Evolutionary conservation across 768 basidiomycete species (phyloP).

Genomic region (Phaeotremella fagi): DNA sequence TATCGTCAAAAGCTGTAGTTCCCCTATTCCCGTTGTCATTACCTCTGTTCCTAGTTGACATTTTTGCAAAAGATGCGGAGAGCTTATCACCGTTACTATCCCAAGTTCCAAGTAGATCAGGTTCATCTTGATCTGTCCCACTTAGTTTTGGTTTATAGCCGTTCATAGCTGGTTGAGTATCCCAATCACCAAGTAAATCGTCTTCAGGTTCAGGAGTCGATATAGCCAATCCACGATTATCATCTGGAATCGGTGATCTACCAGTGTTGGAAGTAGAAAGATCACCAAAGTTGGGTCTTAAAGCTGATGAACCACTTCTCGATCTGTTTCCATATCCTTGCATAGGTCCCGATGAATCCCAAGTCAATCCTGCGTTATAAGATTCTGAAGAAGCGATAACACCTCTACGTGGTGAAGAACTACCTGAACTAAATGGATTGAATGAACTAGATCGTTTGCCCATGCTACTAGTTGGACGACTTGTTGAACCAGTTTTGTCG

Average conservation of each 20-base stretch:
- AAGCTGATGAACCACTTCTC: slow-evolving; percentile 9
- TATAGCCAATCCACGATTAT: neutral
- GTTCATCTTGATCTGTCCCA: slow-evolving; percentile 4
- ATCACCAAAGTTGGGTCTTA: too few relatives aligned
- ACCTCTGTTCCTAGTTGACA: slow-evolving; percentile 2
- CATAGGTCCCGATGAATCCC: slow-evolving; percentile 33
- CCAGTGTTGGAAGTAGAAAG: slow-evolving; percentile 10
- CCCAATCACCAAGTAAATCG: slow-evolving; percentile 11
- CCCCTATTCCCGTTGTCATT: slow-evolving; percentile 18
- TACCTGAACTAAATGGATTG: slow-evolving; percentile 24
- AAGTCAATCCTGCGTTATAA: slow-evolving; percentile 37
- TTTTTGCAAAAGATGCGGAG: slow-evolving; percentile 15
- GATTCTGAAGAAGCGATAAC: slow-evolving; percentile 17
- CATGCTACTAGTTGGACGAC: slow-evolving; percentile 6
- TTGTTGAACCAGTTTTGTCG: neutral
- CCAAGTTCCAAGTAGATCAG: slow-evolving; percentile 28
- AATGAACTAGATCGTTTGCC: slow-evolving; percentile 20
- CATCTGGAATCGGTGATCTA: neutral
- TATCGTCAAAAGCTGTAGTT: slow-evolving; percentile 14
- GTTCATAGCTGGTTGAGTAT: neutral
- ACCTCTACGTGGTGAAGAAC: slow-evolving; percentile 5
- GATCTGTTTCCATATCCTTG: slow-evolving; percentile 4
- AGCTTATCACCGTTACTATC: slow-evolving; percentile 21
- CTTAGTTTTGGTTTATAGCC: slow-evolving; percentile 6
- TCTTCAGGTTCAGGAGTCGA: neutral